Conservation (phyloP, 805 yeast genomes). For the Pichia manshurica region DNA sequence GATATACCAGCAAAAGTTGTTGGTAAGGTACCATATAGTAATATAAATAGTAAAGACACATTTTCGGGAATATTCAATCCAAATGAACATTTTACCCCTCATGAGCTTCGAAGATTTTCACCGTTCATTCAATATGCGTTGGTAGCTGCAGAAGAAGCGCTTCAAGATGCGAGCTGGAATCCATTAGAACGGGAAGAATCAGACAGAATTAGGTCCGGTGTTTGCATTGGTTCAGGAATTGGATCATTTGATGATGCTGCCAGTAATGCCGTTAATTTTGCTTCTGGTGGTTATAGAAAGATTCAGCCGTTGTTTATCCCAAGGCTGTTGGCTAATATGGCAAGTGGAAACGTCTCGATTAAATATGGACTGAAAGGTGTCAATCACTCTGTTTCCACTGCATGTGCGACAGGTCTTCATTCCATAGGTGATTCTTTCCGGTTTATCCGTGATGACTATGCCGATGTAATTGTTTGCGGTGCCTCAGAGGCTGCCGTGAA, state of each 20-base stretch:
- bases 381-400: slow-evolving; percentile 82
- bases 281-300: slow-evolving; percentile 50
- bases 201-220: slow-evolving; percentile 48
- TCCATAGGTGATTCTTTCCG: slow-evolving; percentile 89
- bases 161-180: slow-evolving; percentile 56
- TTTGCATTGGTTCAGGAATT: slow-evolving; percentile 88
- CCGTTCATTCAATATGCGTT: slow-evolving; percentile 73
- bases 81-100: slow-evolving; percentile 40
- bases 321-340: slow-evolving; percentile 81
- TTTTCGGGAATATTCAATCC: slow-evolving; percentile 39
- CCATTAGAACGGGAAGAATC: slow-evolving; percentile 30
- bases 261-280: slow-evolving; percentile 47
- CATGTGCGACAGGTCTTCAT: slow-evolving; percentile 95
- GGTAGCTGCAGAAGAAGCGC: slow-evolving; percentile 72
- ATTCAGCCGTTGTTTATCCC: slow-evolving; percentile 88
- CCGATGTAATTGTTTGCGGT: slow-evolving; percentile 89
- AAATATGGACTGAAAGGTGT: slow-evolving; percentile 76
- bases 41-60: slow-evolving; percentile 32
- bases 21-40: slow-evolving; percentile 56
- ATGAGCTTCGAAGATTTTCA: slow-evolving; percentile 59
- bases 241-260: slow-evolving; percentile 77
- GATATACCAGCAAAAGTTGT: slow-evolving; percentile 67
- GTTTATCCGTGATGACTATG: slow-evolving; percentile 72
- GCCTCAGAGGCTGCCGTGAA: slow-evolving; percentile 85
- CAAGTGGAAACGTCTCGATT: slow-evolving; percentile 86